Base-by-base conservation (phyloP, 2,329 filamentous ascomycete species). In the Didymella glomerata region DNA sequence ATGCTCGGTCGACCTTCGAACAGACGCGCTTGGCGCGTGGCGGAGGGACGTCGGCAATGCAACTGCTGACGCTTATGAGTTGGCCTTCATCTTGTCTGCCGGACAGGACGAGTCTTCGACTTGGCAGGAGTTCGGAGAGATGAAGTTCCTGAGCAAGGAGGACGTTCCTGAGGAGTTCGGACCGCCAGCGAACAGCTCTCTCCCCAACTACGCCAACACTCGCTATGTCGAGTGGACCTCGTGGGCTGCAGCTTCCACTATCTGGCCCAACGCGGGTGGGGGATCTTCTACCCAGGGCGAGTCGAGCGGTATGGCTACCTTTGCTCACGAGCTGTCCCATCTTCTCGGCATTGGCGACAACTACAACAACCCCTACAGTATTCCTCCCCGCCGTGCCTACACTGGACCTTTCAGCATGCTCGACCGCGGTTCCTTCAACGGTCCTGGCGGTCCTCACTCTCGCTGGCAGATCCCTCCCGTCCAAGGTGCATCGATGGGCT, bases 91-190 rank as follows among this genome's bases (percentile, higher is more conserved):
- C 58, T 77, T 85, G 1, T 84, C 82, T 0, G 82, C 83, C 0
- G 83, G 83, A 5, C 83, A 85, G 61, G 83, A 85, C 57, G 83
- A 85, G 67, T 84, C 82, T 0, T 81, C 81, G 0, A 84, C 83
- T 0, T 85, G 83, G 83, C 83, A 85, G 54, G 83, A 85, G 61
- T 85, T 85, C 62, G 83, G 83, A 36, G 80, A 83, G 69, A 85
- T 85, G 81, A 81, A 77, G 57, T 85, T 84, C 54, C 66, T 74
- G 11, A 75, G 71, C 7, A 79, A 77, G 13, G 80, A 83, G 16
- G 81, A 84, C 45, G 77, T 85, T 0, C 78, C 82, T 0, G 78
- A 79, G 3, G 77, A 73, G 11, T 85, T 84, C 56, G 83, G 83
- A 0, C 83, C 83, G 2, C 83, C 83, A 1, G 72, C 68, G 1